A percentile compares a stretch with the other conserved stretches of the same genome.
Conservation (phyloP, 2,329 filamentous ascomycete species). For the Annulohypoxylon truncatum region DNA sequence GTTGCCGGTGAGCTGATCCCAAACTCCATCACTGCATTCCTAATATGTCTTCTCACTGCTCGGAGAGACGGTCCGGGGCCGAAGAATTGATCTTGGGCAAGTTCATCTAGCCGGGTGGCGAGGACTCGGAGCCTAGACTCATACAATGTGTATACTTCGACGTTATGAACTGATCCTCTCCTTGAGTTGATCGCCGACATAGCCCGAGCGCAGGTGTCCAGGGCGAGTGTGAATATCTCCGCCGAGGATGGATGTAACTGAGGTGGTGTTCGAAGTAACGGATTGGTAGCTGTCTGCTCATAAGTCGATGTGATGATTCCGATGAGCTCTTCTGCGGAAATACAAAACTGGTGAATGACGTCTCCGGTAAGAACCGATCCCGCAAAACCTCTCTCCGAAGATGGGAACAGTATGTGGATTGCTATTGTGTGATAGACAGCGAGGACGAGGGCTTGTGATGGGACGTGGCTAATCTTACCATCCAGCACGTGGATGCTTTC, state of each 20-base stretch:
- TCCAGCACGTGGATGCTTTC: constrained; percentile 12
- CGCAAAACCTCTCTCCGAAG: not conserved
- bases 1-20: not conserved
- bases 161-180: not conserved
- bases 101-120: not conserved
- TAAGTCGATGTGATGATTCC: not conserved
- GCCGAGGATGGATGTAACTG: constrained; percentile 5
- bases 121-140: not conserved
- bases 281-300: not conserved
- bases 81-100: not conserved
- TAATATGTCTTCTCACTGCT: constrained; percentile 1
- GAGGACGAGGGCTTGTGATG: constrained; percentile 7
- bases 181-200: constrained; percentile 2
- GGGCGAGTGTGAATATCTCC: constrained; percentile 4
- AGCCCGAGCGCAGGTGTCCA: constrained; percentile 9
- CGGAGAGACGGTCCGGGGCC: not conserved
- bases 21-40: not conserved
- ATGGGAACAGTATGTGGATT: constrained; percentile 3
- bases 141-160: constrained; percentile 9
- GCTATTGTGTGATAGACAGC: constrained; percentile 12
- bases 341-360: not conserved
- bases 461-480: not conserved
- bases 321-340: constrained; percentile 5
- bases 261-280: not conserved
- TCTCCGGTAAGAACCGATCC: constrained; percentile 2